Evolutionary conservation across 2,329 filamentous ascomycete species (phyloP), one percentile per base, ranked within the genome.

Genomic region (Xylariaceae sp.): DNA sequence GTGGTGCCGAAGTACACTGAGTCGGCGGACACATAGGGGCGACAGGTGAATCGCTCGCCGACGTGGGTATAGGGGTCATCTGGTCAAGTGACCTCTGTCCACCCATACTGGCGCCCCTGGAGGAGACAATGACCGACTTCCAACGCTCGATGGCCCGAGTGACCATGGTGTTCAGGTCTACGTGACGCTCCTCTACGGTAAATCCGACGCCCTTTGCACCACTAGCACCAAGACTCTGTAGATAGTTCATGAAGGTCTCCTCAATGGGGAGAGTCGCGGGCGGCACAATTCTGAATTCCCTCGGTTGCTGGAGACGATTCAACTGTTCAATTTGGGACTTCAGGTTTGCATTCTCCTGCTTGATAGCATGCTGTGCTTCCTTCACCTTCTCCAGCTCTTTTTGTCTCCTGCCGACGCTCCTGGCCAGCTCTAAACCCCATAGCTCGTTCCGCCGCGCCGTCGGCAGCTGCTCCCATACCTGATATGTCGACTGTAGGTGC

Each of bases 401-500:
- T 61, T 84, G 78, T 64, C 81, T 83, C 58, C 79, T 74, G 4
- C 82, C 82, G 1, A 87, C 76, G 35, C 79, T 77, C n/a, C 85
- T 77, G 0, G 85, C 85, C 45, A 88, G 73, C 69, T 87, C 84
- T 42, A 88, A 70, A 4, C 79, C 74, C 85, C 85, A 88, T 5
- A 87, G 76, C 64, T 86, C 82, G 30, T 77, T 77, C 55, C 82
- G 80, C 18, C 82, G 79, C 42, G 82, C 80, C 1, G 72, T 64
- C 0, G 85, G 74, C 30, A 94, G 77, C 1, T 78, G 78, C 55
- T 83, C 83, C 92, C 92, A 97, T 48, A 90, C 87, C 5, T 82
- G 80, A 71, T 86, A 96, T 0, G 90, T 86, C 11, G 87, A 84
- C n/a, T 88, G 82, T 4, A 96, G 73, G 71, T 97, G 93, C 59